Evolutionary conservation across 202 grass and related monocot genomes (phyloP).

Genomic region (Bolboschoenoplectus hybrid): DNA sequence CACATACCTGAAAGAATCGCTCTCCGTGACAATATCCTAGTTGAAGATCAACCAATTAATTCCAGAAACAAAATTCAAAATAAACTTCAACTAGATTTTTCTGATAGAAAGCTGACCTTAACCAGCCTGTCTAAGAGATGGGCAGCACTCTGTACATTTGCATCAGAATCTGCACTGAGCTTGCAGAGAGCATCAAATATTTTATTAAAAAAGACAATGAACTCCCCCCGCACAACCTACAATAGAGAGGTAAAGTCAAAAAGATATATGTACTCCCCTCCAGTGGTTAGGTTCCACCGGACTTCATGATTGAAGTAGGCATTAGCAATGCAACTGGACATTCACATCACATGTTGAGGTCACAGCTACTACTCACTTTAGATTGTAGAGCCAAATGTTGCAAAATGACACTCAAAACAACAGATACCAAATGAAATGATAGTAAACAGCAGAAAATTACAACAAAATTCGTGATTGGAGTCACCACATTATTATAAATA

Average conservation of each 20-base stretch:
- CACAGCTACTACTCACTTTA: not conserved
- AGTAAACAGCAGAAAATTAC: not conserved
- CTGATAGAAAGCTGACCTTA: slow-evolving; percentile 59
- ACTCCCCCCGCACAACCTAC: slow-evolving; percentile 98
- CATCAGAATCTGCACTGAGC: slow-evolving; percentile 94
- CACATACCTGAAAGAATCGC: slow-evolving; percentile 92
- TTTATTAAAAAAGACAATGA: slow-evolving; percentile 94
- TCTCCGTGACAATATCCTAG: slow-evolving; percentile 98
- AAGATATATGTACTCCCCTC: not conserved
- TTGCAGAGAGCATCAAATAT: slow-evolving; percentile 98
- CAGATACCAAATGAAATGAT: not conserved
- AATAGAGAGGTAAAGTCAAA: slow-evolving; percentile 1
- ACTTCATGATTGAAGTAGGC: slow-evolving; percentile 9
- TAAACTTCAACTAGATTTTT: not conserved
- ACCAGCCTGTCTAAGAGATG: slow-evolving; percentile 99
- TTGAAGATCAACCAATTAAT: slow-evolving; percentile 47
- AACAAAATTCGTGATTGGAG: not conserved
- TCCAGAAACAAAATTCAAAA: slow-evolving; percentile 36
- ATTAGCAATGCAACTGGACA: not conserved
- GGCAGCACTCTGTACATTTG: slow-evolving; percentile 96
- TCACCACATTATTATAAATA: not conserved
- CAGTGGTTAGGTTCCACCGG: not conserved
- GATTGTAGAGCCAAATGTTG: not conserved
- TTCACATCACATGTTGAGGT: slow-evolving; percentile 10
- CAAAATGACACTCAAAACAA: not conserved